Base-by-base conservation (phyloP, 768 basidiomycete genomes). In the Tulasnella sp. region DNA sequence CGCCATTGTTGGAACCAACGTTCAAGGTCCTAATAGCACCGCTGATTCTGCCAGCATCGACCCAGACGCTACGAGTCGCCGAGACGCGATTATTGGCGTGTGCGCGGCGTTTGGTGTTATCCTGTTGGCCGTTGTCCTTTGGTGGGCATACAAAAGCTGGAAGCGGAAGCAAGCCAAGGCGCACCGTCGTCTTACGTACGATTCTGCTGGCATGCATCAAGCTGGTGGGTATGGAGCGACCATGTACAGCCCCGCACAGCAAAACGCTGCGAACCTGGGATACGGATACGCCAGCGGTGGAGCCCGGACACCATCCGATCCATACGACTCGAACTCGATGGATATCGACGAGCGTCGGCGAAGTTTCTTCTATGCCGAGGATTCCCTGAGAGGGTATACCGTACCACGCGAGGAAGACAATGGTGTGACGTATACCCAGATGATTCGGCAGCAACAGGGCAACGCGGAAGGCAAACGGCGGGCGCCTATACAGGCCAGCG, bases 81-180 rank as follows among this genome's bases (percentile, higher is more conserved):
- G 85, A 65, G 81, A 93, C 62, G 87, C 87, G 23, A 91, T 94
- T 66, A 92, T 96, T 60, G 92, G 92, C 19, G 89, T 94, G 3
- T 86, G 90, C 61, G 81, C 78, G 37, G 81, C 84, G 2, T 76
- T 94, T 17, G 90, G 90, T 11, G 85, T 77, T 4, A 76, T 92
- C 54, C 82, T 87, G 0, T 66, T 90, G 40, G 64, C 87, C 39
- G 80, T 86, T 34, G 74, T 90, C 29, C 75, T 74, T 14, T 85
- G 80, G 72, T 82, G 93, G 63, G 74, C 80, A 40, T 82, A 79
- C 65, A 77, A 83, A 54, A 77, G 82, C 4, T 71, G 81, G 67
- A 81, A 83, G 70, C 74, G 80, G 55, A 79, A 79, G 39, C 77
- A 77, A 46, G 83, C 82, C 66, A 72, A 78, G 32, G 81, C 80